phyloP scores from a whole-genome alignment of 1,139 yeast genomes.

The Scheffersomyces parashehatae region DNA sequence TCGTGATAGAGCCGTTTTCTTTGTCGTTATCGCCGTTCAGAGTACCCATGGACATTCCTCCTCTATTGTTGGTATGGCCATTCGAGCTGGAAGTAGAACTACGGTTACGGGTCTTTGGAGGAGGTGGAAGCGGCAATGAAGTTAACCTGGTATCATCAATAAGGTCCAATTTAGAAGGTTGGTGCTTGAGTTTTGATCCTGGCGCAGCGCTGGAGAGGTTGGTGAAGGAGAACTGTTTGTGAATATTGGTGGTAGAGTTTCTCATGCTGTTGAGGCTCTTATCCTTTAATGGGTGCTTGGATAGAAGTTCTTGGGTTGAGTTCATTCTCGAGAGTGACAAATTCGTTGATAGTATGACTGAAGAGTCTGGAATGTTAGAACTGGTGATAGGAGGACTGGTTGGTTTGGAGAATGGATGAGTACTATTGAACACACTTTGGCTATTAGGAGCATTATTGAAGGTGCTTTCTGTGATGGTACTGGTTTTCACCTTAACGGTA shows the following conservation, averaged over 20 bases:
- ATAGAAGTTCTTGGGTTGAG: background rate
- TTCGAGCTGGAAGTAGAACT: slow-evolving; percentile 3
- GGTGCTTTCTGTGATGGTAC: too few relatives aligned
- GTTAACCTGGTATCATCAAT: slow-evolving; percentile 63
- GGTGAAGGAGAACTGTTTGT: slow-evolving; percentile 4
- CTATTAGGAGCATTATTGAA: too few relatives aligned
- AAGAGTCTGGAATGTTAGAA: too few relatives aligned
- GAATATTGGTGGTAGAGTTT: background rate
- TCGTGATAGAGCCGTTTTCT: background rate
- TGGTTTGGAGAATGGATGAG: too few relatives aligned
- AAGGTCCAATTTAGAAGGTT: slow-evolving; percentile 57
- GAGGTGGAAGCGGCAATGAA: slow-evolving; percentile 67
- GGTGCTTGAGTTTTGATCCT: slow-evolving; percentile 16
- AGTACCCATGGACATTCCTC: slow-evolving; percentile 2
- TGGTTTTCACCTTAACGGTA: too few relatives aligned
- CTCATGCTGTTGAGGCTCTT: slow-evolving; percentile 1
- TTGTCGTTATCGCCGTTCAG: slow-evolving; percentile 3
- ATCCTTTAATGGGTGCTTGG: background rate
- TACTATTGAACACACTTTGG: too few relatives aligned
- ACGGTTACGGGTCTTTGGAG: slow-evolving; percentile 26
- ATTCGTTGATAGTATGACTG: background rate
- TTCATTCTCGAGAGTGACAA: background rate
- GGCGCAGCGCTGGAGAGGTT: slow-evolving; percentile 3
- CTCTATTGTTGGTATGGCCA: background rate
- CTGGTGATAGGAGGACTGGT: too few relatives aligned